Percentiles rank a stretch among this genome's conserved stretches.
Conservation (phyloP, 805 yeast species). For the Lachancea meyersii region DNA sequence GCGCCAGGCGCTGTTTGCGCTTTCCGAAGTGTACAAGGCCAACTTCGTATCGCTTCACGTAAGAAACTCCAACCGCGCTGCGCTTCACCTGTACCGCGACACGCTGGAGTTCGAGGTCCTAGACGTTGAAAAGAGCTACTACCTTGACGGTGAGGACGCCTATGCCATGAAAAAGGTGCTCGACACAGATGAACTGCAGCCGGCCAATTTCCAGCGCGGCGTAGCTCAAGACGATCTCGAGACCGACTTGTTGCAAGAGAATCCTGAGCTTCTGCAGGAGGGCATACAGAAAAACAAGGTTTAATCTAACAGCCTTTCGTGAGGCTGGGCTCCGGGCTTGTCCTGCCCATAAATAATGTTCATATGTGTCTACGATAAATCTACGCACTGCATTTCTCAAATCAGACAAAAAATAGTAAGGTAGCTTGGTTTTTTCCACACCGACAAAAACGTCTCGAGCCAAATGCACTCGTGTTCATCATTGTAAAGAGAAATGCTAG, state of each 20-base stretch:
- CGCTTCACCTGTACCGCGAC: conserved; percentile 83
- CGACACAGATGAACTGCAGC: conserved; percentile 53
- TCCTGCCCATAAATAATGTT: too few species aligned
- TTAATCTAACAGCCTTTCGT: too few species aligned
- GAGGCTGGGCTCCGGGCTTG: too few species aligned
- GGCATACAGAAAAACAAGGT: conserved; percentile 21
- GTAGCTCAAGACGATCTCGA: conserved; percentile 51
- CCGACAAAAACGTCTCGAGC: conserved; percentile 92
- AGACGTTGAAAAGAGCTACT: conserved; percentile 79
- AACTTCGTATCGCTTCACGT: conserved; percentile 87
- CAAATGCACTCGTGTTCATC: conserved; percentile 99
- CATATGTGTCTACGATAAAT: conserved; percentile 3
- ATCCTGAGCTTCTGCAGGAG: conserved; percentile 20
- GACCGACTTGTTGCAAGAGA: conserved; percentile 37
- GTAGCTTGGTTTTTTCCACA: conserved; percentile 99
- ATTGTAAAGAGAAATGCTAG: conserved; percentile 28
- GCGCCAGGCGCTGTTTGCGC: conserved; percentile 74
- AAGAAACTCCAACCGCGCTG: conserved; percentile 88
- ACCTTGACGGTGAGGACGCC: conserved; percentile 97
- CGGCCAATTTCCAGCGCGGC: conserved; percentile 48
- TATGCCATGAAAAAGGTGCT: conserved; percentile 82
- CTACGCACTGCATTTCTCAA: conserved; percentile 6
- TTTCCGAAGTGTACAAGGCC: conserved; percentile 77
- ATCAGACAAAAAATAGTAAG: conserved; percentile 65
- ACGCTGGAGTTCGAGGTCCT: conserved; percentile 78